Base-by-base conservation (phyloP, 148 eudicot genomes). In the Suaeda aralocaspica region DNA sequence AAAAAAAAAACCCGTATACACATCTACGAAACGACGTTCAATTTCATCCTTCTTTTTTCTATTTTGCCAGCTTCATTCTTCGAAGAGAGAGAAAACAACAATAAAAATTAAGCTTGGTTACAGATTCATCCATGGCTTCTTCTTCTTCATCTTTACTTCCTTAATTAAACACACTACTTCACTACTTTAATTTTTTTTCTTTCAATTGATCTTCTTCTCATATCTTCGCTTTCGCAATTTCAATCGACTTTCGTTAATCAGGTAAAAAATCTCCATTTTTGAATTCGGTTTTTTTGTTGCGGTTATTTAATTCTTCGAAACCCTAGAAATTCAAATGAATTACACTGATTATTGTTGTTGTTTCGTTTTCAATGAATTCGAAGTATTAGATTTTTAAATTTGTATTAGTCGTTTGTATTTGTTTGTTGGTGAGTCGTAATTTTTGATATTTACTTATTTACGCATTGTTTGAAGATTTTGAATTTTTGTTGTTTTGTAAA, bases 401-500 rank as follows among this genome's bases (percentile, higher is more conserved):
- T n/a, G n/a, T n/a, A n/a, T n/a, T n/a, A n/a, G n/a, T n/a, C n/a
- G n/a, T n/a, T n/a, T n/a, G n/a, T n/a, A 33, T 65, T 30, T 24
- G 48, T 45, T 69, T 51, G 73, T 50, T 60, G 51, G 6, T 19
- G 9, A 36, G 53, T 59, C 59, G 14, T 39, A 25, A 31, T 68
- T 46, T 28, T 26, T 2, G 22, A 0, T 22, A 25, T 60, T 50
- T 24, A 21, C 25, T 69, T 4, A 13, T 42, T 63, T 62, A 62
- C 57, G 69, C 76, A 46, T 29, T 53, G 68, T 64, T 56, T 13
- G 66, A 57, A 24, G 42, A 29, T 22, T 72, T 71, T 74, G n/a
- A 46, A 66, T 71, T 59, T 16, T 59, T 12, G 18, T 22, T 65
- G 15, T 72, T 77, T n/a, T n/a, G 30, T 64, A 52, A 36, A 51